A percentile compares a stretch with the other conserved stretches of the same genome.
phyloP scores from a whole-genome alignment of 352 stramenopile species.

The Phytophthora sojae region DNA sequence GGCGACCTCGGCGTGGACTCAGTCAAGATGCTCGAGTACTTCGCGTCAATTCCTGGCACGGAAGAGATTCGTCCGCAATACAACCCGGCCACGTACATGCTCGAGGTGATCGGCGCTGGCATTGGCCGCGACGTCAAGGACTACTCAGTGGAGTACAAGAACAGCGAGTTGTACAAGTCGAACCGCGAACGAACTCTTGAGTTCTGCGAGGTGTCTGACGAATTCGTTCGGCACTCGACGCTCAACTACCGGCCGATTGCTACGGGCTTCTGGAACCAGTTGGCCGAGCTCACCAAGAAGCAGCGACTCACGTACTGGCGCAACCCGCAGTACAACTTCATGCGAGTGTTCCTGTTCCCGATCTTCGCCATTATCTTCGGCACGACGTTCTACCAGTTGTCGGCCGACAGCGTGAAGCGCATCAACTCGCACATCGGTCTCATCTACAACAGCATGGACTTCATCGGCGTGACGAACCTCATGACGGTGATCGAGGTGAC shows the following conservation, averaged over 20 bases:
- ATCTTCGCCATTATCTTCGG: conserved; percentile 58
- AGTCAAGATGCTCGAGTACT: conserved; percentile 87
- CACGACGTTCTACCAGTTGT: conserved; percentile 58
- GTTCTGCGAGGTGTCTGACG: conserved; percentile 24
- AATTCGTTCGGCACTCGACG: conserved; percentile 52
- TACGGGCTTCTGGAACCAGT: conserved; percentile 49
- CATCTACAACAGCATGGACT: conserved; percentile 74
- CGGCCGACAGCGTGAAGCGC: conserved; percentile 25
- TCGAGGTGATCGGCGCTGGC: conserved; percentile 86
- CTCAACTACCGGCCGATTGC: conserved; percentile 55
- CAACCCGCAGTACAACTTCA: conserved; percentile 57
- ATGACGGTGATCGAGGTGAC: conserved; percentile 69
- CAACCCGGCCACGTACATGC: conserved; percentile 93
- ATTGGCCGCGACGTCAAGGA: conserved; percentile 70
- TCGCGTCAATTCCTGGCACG: conserved; percentile 75
- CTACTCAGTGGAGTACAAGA: conserved; percentile 60
- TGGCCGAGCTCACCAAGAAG: conserved; percentile 35
- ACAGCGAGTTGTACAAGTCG: conserved; percentile 40
- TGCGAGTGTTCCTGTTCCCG: conserved; percentile 56
- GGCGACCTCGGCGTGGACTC: conserved; percentile 84
- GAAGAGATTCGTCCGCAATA: conserved; percentile 68
- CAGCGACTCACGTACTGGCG: conserved; percentile 62
- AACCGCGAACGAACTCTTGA: conserved; percentile 40
- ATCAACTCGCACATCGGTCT: conserved; percentile 64
- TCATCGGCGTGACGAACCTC: conserved; percentile 63